Percentiles rank a stretch among this genome's conserved stretches.
Evolutionary conservation across 2,329 filamentous ascomycete species (phyloP).

Genomic region (Dactylellina cionopaga): DNA sequence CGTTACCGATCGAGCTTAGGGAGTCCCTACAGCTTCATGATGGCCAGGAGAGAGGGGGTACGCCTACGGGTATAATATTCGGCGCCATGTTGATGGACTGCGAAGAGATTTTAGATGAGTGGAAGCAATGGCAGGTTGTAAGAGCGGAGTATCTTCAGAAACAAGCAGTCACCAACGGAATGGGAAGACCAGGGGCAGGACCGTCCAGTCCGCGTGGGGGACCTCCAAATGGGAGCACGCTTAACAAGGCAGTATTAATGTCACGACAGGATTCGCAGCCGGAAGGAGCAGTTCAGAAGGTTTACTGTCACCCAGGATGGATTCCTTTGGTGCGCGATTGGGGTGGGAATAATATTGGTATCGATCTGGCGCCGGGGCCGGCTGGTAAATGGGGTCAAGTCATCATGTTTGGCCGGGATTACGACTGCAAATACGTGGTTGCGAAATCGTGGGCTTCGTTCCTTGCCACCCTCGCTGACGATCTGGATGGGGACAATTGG

Average conservation of each 20-base stretch:
- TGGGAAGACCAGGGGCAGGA: conserved; percentile 60
- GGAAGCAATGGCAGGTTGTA: conserved; percentile 94
- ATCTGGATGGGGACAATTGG: conserved; percentile 88
- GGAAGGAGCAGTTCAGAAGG: conserved; percentile 84
- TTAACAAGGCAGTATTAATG: conserved; percentile 71
- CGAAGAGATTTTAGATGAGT: conserved; percentile 97
- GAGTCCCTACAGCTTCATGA: conserved; percentile 92
- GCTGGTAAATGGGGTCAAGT: conserved; percentile 94
- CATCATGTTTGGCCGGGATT: conserved; percentile 95
- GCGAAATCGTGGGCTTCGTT: conserved; percentile 91
- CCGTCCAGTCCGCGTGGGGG: conserved; percentile 49
- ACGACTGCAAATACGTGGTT: conserved; percentile 97
- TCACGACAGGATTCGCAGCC: conserved; percentile 88
- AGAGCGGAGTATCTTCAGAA: conserved; percentile 86
- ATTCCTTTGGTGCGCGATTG: conserved; percentile 96
- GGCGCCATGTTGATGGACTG: conserved; percentile 95
- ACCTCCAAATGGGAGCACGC: conserved; percentile 53
- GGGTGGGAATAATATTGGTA: conserved; percentile 96
- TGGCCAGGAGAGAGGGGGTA: conserved; percentile 93
- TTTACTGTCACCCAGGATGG: conserved; percentile 93
- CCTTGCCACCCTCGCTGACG: conserved; percentile 86
- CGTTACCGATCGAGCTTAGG: conserved; percentile 88
- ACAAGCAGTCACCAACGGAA: conserved; percentile 59
- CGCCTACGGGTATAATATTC: conserved; percentile 91
- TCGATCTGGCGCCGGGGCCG: conserved; percentile 90